Base-by-base conservation (phyloP, 805 yeast genomes). In the Candida ascalaphidarum region DNA sequence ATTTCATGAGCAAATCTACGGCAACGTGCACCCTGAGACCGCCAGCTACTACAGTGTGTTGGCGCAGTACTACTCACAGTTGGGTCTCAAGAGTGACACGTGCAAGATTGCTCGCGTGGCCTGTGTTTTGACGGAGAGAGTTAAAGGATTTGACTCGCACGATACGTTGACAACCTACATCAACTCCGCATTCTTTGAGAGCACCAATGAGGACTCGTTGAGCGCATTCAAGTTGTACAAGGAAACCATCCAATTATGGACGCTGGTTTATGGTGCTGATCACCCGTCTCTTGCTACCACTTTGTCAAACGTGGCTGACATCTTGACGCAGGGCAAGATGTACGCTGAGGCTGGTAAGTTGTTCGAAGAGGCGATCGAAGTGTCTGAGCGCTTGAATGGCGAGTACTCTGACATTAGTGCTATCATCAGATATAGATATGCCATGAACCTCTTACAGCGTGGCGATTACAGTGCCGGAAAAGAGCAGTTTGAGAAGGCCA, bases 1-100 rank as follows among this genome's bases (percentile, higher is more conserved):
- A 7, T 65, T 85, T 30, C 74, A 74, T 37, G 95, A 86, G 50
- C 95, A 85, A 48, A 74, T 84, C 17, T 82, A 82, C 43, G 96
- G 97, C 17, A 50, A 67, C 16, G 68, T 89, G 17, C 92, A 88
- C 45, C 70, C 80, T 7, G 85, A 79, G 41, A 81, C 88, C 17
- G 85, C 89, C 10, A 71, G 71, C 28, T 76, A 77, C 20, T 80
- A 79, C 46, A 58, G 76, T 23, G 61, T 72, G 7, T 61, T 85
- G 26, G 80, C 94, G 10, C 75, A 77, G 36, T 52, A 76, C 12
- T 82, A 74, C 56, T 67, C 73, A 33, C 85, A 78, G 33, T 49
- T 74, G 25, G 74, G 75, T 11, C 56, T 69, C 41, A 49, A 58
- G 13, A 58, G 61, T 14, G 77, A 74, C 39, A 86, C 96, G 9